A percentile compares a stretch with the other conserved stretches of the same genome.
Conservation (phyloP, 176 grass and related monocot genomes). For the Zea mays region DNA sequence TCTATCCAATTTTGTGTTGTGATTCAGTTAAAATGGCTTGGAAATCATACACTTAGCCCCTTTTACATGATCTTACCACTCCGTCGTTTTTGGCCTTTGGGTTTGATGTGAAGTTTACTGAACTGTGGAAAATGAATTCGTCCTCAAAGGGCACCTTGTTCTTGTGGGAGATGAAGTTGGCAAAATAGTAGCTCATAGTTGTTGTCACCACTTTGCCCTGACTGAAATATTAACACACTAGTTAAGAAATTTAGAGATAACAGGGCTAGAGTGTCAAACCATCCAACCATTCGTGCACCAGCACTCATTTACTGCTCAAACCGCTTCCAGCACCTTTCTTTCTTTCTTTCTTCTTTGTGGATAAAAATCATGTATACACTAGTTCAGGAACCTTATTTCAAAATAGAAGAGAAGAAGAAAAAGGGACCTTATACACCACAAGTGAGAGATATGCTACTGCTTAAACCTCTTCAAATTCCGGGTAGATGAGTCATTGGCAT, state of each 20-base stretch:
- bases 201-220: neutral
- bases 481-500: neutral
- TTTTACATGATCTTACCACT: neutral
- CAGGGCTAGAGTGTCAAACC: neutral
- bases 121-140: neutral
- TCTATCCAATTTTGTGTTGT: neutral
- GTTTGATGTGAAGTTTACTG: slow-evolving; percentile 18
- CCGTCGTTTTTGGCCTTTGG: neutral
- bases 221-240: slow-evolving; percentile 5
- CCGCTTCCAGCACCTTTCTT: neutral
- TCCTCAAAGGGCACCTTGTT: slow-evolving; percentile 7
- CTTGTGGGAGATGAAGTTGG: neutral
- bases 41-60: neutral
- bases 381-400: neutral
- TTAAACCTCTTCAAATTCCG: neutral
- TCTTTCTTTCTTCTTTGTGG: neutral
- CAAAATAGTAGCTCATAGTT: neutral
- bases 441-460: neutral
- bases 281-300: neutral
- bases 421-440: neutral
- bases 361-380: neutral
- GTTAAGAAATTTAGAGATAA: neutral
- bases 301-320: neutral
- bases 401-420: neutral
- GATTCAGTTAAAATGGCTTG: neutral